phyloP scores from a whole-genome alignment of 208 protist species.

The Wallacemonas sp. region DNA sequence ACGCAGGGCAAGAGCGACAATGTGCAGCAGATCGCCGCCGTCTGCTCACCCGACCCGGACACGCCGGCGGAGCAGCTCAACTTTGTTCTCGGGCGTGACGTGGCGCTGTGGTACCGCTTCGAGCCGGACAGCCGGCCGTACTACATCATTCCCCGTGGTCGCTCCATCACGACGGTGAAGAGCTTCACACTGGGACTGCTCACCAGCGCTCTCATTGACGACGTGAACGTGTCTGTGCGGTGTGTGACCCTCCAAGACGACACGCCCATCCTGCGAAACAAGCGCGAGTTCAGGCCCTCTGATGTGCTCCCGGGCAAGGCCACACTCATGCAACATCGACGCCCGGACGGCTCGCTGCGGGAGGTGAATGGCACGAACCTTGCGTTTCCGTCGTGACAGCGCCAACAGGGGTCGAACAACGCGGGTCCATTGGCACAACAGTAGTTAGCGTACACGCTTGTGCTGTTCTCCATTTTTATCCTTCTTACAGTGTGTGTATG shows the following conservation, averaged over 20 bases:
- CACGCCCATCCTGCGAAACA: slow-evolving; percentile 38
- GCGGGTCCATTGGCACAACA: too few relatives aligned
- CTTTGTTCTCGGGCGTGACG: slow-evolving; percentile 50
- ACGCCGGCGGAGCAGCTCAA: slow-evolving; percentile 33
- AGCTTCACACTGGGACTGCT: slow-evolving; percentile 48
- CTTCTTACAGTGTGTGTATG: too few relatives aligned
- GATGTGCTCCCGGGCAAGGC: background rate
- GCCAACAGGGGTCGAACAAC: too few relatives aligned
- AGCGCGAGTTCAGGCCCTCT: slow-evolving; percentile 18
- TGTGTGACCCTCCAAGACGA: slow-evolving; percentile 26
- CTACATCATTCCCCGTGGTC: slow-evolving; percentile 55
- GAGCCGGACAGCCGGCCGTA: slow-evolving; percentile 37
- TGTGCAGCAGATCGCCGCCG: slow-evolving; percentile 9
- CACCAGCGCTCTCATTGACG: slow-evolving; percentile 24
- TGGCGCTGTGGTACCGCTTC: slow-evolving; percentile 45
- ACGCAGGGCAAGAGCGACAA: slow-evolving; percentile 6
- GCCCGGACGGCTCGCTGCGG: background rate
- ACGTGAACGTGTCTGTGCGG: slow-evolving; percentile 31
- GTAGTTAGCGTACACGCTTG: too few relatives aligned
- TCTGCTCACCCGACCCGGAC: slow-evolving; percentile 42
- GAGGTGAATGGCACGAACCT: background rate
- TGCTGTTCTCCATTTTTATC: too few relatives aligned
- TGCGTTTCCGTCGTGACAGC: background rate
- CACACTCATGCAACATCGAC: background rate
- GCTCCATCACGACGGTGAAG: slow-evolving; percentile 27